phyloP scores from a whole-genome alignment of 208 protist species.

The Crithidia acanthocephali region DNA sequence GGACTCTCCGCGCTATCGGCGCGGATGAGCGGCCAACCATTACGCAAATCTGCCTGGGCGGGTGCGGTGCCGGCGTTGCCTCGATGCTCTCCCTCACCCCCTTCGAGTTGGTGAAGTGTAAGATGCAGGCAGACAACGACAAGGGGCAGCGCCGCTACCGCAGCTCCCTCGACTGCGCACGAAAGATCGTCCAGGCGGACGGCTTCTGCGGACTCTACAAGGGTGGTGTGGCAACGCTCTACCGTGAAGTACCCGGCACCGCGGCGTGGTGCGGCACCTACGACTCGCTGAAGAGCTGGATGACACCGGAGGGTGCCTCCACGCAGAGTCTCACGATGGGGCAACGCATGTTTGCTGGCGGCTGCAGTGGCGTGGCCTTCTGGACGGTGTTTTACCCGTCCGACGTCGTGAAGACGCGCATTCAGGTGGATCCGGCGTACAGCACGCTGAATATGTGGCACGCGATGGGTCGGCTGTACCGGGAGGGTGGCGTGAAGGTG shows the following conservation, averaged over 20 bases:
- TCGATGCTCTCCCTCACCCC: constrained; percentile 74
- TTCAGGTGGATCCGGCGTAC: constrained; percentile 75
- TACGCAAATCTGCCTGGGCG: constrained; percentile 56
- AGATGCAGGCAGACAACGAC: constrained; percentile 72
- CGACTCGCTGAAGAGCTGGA: constrained; percentile 62
- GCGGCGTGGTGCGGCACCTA: constrained; percentile 87
- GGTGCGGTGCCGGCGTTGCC: constrained; percentile 67
- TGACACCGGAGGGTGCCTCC: constrained; percentile 45
- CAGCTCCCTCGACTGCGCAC: constrained; percentile 60
- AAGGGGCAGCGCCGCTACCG: constrained; percentile 35
- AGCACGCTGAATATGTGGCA: constrained; percentile 26
- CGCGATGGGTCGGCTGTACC: constrained; percentile 52
- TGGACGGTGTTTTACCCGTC: constrained; percentile 89
- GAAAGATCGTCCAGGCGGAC: constrained; percentile 34
- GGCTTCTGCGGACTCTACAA: constrained; percentile 71
- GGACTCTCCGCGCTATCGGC: constrained; percentile 52
- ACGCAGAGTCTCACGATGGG: constrained; percentile 46
- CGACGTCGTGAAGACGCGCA: constrained; percentile 88
- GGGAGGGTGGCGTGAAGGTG: constrained; percentile 52
- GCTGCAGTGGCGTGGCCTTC: constrained; percentile 73
- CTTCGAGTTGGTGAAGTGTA: constrained; percentile 89
- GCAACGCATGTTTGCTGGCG: constrained; percentile 78
- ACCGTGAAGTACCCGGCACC: constrained; percentile 85
- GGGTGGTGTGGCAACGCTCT: constrained; percentile 66
- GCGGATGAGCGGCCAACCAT: constrained; percentile 47